Base-by-base conservation (phyloP, 306 rosid species). In the Quercus aquifolioides region DNA sequence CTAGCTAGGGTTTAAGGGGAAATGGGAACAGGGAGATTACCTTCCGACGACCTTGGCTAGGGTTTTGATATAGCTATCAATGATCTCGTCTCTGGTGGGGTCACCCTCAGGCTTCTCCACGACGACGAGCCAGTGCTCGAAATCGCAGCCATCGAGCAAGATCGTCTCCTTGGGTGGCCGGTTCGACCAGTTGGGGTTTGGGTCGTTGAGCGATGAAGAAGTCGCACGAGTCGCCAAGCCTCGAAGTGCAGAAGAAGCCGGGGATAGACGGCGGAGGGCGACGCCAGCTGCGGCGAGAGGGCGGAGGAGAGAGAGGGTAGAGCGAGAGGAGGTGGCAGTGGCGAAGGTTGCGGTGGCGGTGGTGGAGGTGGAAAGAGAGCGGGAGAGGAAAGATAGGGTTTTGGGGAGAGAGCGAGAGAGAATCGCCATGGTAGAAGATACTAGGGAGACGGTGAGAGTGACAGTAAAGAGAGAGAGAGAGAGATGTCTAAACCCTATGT, bases 71-170 rank as follows among this genome's bases (percentile, higher is more conserved):
- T 89, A 96, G 55, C 82, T 69, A 9, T 93, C 90, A 30, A 96
- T 96, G 78, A 93, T 91, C 2, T 96, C 96, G 14, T 96, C 98
- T 73, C 99, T 86, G 0, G 96, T 91, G 9, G 88, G 85, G 0
- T 86, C 89, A 17, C 90, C 96, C 76, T 86, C 93, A 2, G 99
- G 99, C 60, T 89, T 88, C 79, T 96, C 99, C 94, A 96, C 41
- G 35, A 96, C 98, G 13, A 96, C 86, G 69, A 96, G 97, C 99
- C 99, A 96, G 84, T 96, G 99, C 80, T 96, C 96, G 67, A 91
- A 96, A 82, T 96, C 98, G 76, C 98, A 96, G 2, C 99, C 99
- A 56, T 96, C 99, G 59, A 93, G 97, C 71, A 96, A 78, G 15
- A 96, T 93, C 1, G 98, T 96, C 86, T 96, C 99, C 74, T 91